Percentiles rank a stretch among this genome's conserved stretches.
These are phyloP conservation scores for Neurospora africana DNA, from an alignment of 495 filamentous ascomycete genomes.

Conservation along the genomic window DNA sequence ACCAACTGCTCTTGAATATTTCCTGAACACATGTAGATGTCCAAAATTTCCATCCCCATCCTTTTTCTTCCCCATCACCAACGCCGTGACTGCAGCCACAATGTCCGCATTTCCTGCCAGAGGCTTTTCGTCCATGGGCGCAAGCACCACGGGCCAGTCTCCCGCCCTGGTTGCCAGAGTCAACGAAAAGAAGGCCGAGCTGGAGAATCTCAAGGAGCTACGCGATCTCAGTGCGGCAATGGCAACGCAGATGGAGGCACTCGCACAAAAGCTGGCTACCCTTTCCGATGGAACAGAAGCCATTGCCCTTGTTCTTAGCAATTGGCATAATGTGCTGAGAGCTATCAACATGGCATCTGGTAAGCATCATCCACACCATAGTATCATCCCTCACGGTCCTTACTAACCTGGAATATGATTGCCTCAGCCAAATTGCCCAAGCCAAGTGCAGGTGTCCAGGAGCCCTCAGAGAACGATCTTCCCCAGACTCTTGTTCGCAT, in stretches of 20 bases:
- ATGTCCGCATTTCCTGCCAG: slow-evolving; percentile 37
- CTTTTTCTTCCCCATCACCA: neutral
- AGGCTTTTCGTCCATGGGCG: slow-evolving; percentile 46
- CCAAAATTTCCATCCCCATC: neutral
- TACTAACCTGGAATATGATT: neutral
- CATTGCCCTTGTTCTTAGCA: slow-evolving; percentile 59
- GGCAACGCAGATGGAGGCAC: slow-evolving; percentile 79
- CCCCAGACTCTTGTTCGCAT: slow-evolving; percentile 77
- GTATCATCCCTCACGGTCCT: neutral
- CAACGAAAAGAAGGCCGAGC: slow-evolving; percentile 84
- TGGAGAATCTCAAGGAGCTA: slow-evolving; percentile 79
- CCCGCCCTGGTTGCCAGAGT: slow-evolving; percentile 76
- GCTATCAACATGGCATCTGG: slow-evolving; percentile 93
- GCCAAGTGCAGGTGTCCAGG: slow-evolving; percentile 27
- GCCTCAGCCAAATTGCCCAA: slow-evolving; percentile 39
- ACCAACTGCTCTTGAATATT: neutral
- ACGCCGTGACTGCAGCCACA: neutral
- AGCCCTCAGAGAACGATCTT: slow-evolving; percentile 30
- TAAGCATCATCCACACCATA: slow-evolving; percentile 37
- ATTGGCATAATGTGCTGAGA: slow-evolving; percentile 91
- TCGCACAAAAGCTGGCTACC: slow-evolving; percentile 80
- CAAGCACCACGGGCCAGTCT: slow-evolving; percentile 54
- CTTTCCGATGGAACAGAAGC: slow-evolving; percentile 91
- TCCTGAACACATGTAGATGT: neutral
- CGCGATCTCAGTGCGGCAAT: slow-evolving; percentile 80